phyloP scores from a whole-genome alignment of 805 yeast species.

The Sungouiozyma ichnusensis region DNA sequence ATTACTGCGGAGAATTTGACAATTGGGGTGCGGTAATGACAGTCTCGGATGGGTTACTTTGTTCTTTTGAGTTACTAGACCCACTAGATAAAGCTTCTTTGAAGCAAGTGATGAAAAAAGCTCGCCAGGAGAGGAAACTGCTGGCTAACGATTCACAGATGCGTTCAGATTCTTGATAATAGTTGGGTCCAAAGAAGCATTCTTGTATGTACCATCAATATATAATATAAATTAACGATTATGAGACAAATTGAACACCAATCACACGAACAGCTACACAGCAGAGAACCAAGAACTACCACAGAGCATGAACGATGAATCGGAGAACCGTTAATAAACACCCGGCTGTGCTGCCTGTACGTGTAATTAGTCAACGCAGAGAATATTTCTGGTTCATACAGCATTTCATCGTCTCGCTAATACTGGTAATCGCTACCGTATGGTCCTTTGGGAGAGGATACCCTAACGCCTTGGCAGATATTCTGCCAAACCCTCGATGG shows the following conservation, averaged over 20 bases:
- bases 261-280: no score
- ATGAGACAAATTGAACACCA: no score
- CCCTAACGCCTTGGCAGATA: constrained; percentile 1
- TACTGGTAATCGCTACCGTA: constrained; percentile 43
- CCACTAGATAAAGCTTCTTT: constrained; percentile 88
- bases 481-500: constrained; percentile 84
- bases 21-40: constrained; percentile 99
- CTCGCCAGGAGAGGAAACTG: constrained; percentile 65
- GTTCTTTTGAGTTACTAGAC: constrained; percentile 86
- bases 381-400: constrained; percentile 87
- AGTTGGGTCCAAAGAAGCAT: no score
- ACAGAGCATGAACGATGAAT: no score
- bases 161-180: background rate
- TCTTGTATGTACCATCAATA: no score
- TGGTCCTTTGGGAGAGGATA: constrained; percentile 64
- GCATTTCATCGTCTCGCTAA: constrained; percentile 54
- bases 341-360: no score
- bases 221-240: background rate
- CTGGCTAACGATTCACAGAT: constrained; percentile 34
- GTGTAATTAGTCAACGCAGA: background rate
- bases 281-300: no score
- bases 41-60: constrained; percentile 80
- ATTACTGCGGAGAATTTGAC: constrained; percentile 43
- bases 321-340: no score
- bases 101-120: constrained; percentile 87